phyloP scores from a whole-genome alignment of 2,329 filamentous ascomycete species.

The Clarireedia paspali region DNA sequence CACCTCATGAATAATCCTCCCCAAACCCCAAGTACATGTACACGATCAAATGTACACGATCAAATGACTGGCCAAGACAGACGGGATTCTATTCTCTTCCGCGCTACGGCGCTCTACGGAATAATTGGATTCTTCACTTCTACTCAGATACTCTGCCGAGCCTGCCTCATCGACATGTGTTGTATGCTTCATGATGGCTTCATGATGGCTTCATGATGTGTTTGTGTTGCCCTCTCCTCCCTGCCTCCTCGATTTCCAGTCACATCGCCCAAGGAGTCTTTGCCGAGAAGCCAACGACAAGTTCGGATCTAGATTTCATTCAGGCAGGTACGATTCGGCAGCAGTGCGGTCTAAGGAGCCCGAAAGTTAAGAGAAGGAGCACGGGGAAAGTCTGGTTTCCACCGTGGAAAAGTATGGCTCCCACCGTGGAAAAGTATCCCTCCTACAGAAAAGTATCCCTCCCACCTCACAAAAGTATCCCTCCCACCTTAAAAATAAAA shows the following conservation, averaged over 20 bases:
- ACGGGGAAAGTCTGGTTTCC: not conserved
- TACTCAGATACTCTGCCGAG: too few relatives aligned
- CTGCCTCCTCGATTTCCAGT: not conserved
- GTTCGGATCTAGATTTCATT: conserved; percentile 5
- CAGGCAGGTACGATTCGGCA: conserved; percentile 7
- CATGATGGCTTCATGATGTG: too few relatives aligned
- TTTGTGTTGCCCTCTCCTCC: not conserved
- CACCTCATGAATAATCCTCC: not conserved
- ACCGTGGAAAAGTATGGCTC: too few relatives aligned
- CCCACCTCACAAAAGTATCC: not conserved
- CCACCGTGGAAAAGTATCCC: too few relatives aligned
- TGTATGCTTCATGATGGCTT: not conserved
- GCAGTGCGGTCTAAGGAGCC: not conserved
- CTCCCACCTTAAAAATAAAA: not conserved
- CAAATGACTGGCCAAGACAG: not conserved
- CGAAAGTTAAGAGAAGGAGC: not conserved
- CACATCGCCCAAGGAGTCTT: conserved; percentile 1
- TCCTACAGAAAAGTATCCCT: too few relatives aligned
- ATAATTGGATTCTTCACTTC: too few relatives aligned
- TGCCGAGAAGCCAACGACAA: conserved; percentile 1
- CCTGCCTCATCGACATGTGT: too few relatives aligned
- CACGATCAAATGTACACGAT: not conserved
- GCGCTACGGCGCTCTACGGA: too few relatives aligned
- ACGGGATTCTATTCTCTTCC: too few relatives aligned
- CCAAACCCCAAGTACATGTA: not conserved